A percentile compares a stretch with the other conserved stretches of the same genome.
Evolutionary conservation across 1,284 basidiomycete species (phyloP).

Genomic region (Hemileia vastatrix): DNA sequence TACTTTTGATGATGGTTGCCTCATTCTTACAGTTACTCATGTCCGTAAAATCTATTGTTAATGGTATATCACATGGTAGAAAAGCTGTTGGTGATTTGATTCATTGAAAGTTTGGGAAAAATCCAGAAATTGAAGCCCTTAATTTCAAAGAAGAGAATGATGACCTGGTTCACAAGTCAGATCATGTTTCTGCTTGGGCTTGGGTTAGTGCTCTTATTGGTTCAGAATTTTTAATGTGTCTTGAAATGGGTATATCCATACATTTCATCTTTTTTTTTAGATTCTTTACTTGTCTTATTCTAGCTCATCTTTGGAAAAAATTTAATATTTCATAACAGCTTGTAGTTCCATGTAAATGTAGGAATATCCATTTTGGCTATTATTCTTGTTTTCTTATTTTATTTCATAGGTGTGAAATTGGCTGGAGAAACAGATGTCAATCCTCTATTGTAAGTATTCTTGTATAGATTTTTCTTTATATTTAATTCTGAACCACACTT

Average conservation of each 20-base stretch:
- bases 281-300: too few relatives aligned
- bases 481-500: too few relatives aligned
- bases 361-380: constrained; percentile 48
- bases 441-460: constrained; percentile 47
- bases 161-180: constrained; percentile 50
- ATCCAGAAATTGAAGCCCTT: background rate
- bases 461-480: background rate
- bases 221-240: constrained; percentile 52
- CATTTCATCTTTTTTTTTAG: too few relatives aligned
- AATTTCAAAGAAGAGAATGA: constrained; percentile 46
- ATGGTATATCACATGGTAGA: constrained; percentile 32
- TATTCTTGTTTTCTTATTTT: constrained; percentile 55
- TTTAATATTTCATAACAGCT: too few relatives aligned
- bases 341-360: constrained; percentile 39
- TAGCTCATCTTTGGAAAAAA: too few relatives aligned
- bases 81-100: constrained; percentile 27
- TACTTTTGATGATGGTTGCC: constrained; percentile 47
- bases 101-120: constrained; percentile 17
- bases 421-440: constrained; percentile 53
- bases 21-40: constrained; percentile 42
- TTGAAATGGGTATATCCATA: constrained; percentile 45
- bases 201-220: constrained; percentile 52
- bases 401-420: constrained; percentile 59
- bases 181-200: constrained; percentile 54
- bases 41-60: constrained; percentile 39